These are phyloP conservation scores for Chaetomium sp. DNA, from an alignment of 2,329 filamentous ascomycete species.

Conservation along the genomic window DNA sequence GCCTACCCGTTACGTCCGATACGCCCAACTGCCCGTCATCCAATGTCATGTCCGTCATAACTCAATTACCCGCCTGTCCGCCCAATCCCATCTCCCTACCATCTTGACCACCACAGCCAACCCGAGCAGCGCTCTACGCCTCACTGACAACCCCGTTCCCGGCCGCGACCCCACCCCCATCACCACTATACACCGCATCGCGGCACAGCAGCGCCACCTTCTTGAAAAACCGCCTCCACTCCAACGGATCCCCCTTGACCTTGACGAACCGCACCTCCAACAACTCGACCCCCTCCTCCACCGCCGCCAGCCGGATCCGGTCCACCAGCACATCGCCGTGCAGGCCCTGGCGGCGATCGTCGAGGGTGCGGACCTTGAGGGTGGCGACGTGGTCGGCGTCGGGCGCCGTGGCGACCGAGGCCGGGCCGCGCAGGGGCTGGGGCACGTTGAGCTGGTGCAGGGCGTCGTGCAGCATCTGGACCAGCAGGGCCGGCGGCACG, in stretches of 20 bases:
- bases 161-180: conserved; percentile 11
- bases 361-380: conserved; percentile 74
- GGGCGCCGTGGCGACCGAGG: conserved; percentile 41
- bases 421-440: conserved; percentile 52
- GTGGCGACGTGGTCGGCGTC: conserved; percentile 60
- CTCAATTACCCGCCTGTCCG: background rate
- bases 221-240: conserved; percentile 98
- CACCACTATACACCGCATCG: conserved; percentile 67
- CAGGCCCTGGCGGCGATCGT: conserved; percentile 70
- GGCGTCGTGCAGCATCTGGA: conserved; percentile 78
- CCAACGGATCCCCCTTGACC: conserved; percentile 90
- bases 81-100: background rate
- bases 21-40: conserved; percentile 6
- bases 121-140: conserved; percentile 6
- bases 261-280: conserved; percentile 92
- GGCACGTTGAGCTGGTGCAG: conserved; percentile 85
- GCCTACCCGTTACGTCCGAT: conserved; percentile 9
- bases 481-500: conserved; percentile 71
- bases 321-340: conserved; percentile 77
- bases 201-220: conserved; percentile 86
- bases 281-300: conserved; percentile 62
- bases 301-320: conserved; percentile 52
- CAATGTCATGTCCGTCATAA: conserved; percentile 13
- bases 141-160: background rate
- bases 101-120: background rate